A percentile compares a stretch with the other conserved stretches of the same genome.
Conservation (phyloP, 1,284 basidiomycete species). For the Meripilus lineatus region DNA sequence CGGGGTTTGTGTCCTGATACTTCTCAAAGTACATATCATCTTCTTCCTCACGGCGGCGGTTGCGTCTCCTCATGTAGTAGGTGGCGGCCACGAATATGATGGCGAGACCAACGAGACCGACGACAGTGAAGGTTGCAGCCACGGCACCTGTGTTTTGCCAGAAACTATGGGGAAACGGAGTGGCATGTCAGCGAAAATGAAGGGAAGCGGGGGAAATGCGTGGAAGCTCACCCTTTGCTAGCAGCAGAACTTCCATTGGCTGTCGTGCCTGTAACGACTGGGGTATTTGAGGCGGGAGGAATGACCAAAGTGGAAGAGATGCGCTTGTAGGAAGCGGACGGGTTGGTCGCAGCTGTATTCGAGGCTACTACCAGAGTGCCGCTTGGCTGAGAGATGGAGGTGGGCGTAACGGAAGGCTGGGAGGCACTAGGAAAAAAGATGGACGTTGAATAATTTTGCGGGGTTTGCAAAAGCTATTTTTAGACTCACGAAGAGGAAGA, state of each 20-base stretch:
- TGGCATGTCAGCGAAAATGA: too few species aligned
- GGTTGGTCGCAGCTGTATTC: too few species aligned
- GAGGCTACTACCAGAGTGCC: too few species aligned
- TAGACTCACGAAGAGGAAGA: constrained; percentile 7
- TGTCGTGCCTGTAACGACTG: constrained; percentile 1
- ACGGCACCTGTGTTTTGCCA: constrained; percentile 29
- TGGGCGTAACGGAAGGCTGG: constrained; percentile 5
- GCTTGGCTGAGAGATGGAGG: constrained; percentile 6
- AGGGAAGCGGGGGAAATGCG: background rate
- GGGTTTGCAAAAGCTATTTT: too few species aligned
- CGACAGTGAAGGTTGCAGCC: constrained; percentile 26
- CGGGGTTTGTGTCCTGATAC: constrained; percentile 14
- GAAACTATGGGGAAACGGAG: too few species aligned
- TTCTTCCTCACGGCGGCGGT: constrained; percentile 23
- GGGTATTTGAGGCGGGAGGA: constrained; percentile 4
- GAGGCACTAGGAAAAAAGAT: constrained; percentile 4
- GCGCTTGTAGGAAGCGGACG: constrained; percentile 1
- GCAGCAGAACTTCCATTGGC: constrained; percentile 8
- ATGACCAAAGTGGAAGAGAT: background rate
- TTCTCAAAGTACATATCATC: constrained; percentile 31
- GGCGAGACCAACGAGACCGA: constrained; percentile 21
- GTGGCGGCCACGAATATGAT: constrained; percentile 13
- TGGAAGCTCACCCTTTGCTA: constrained; percentile 18
- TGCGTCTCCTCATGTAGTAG: constrained; percentile 20
- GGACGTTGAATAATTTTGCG: too few species aligned